A percentile compares a stretch with the other conserved stretches of the same genome.
phyloP scores from a whole-genome alignment of 1,284 basidiomycete genomes.

The Apiotrichum sp. region DNA sequence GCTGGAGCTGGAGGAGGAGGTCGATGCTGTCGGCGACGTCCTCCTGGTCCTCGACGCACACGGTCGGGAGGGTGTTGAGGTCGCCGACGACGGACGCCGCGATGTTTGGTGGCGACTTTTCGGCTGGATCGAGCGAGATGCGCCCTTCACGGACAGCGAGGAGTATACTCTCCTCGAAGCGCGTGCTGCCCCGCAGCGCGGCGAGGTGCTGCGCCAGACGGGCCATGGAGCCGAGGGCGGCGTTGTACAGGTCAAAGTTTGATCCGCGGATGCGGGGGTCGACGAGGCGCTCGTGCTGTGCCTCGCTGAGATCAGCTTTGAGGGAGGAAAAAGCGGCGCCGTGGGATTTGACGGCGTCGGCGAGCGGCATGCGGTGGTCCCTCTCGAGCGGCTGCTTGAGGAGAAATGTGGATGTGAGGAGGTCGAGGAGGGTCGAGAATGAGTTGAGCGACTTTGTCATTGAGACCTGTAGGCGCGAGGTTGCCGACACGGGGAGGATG shows the following conservation, averaged over 20 bases:
- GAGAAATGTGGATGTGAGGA: constrained; percentile 75
- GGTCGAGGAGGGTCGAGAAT: constrained; percentile 72
- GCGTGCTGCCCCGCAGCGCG: constrained; percentile 73
- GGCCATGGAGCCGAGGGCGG: constrained; percentile 74
- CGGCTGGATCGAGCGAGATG: constrained; percentile 42
- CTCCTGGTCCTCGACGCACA: constrained; percentile 34
- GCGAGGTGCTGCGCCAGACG: constrained; percentile 87
- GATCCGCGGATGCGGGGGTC: constrained; percentile 48
- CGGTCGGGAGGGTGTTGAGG: constrained; percentile 46
- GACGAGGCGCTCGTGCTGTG: constrained; percentile 71
- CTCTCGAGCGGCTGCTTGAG: constrained; percentile 53
- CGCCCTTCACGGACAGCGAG: constrained; percentile 58
- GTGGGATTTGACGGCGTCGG: constrained; percentile 69
- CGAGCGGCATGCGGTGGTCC: constrained; percentile 53
- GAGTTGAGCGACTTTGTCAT: constrained; percentile 81
- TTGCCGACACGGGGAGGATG: constrained; percentile 80
- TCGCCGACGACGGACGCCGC: constrained; percentile 39
- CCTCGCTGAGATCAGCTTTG: constrained; percentile 74
- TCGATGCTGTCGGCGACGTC: constrained; percentile 61
- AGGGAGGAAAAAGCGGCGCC: constrained; percentile 80
- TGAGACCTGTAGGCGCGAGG: constrained; percentile 66
- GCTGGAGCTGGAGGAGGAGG: constrained; percentile 76
- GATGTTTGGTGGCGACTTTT: constrained; percentile 14
- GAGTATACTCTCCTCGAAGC: constrained; percentile 72
- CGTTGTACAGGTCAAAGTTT: constrained; percentile 64